Base-by-base conservation (phyloP, 1,284 basidiomycete genomes). In the Pseudozyma sp. region DNA sequence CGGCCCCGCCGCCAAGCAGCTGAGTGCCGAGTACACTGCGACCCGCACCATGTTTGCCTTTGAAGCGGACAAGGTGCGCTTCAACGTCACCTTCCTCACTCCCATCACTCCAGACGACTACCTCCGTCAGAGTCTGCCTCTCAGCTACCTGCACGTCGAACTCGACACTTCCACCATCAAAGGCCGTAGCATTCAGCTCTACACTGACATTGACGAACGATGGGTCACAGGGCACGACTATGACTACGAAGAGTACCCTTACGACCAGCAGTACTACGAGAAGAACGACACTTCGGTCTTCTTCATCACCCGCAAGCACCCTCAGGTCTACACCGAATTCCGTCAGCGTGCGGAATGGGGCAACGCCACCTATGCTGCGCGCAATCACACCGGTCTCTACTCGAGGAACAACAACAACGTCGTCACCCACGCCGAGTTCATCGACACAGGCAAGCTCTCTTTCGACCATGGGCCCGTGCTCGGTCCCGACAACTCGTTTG, bases 271-370 rank as follows among this genome's bases (percentile, higher is more conserved):
- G 50, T 76, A 70, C 52, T 68, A 60, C 45, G 54, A 79, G 40
- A 68, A 65, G 47, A 58, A 73, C 47, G 70, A 80, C 45, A 65
- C 75, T 8, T 63, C 68, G 14, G 55, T 69, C 45, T 84, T 75
- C 64, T 75, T 79, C 30, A 33, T 84, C 35, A 58, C 66, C 7
- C 73, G 81, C 47, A 72, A 71, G 49, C 54, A 71, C 13, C 81
- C 78, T n/a, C 53, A 81, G 52, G 53, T 65, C 14, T 83, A 79
- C 60, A 72, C 73, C 39, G 81, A 84, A 61, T 77, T 62, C 68
- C 72, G 74, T n/a, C 81, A 84, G 60, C 73, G 81, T 17, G 80
- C 82, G 48, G 82, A 84, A 50, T 84, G 82, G 82, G 82, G 82
- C 33, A 72, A 68, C 40, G 74, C 73, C 7, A 75, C 78, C 16